Conservation (phyloP, 306 rosid genomes). For the Glycine soja region DNA sequence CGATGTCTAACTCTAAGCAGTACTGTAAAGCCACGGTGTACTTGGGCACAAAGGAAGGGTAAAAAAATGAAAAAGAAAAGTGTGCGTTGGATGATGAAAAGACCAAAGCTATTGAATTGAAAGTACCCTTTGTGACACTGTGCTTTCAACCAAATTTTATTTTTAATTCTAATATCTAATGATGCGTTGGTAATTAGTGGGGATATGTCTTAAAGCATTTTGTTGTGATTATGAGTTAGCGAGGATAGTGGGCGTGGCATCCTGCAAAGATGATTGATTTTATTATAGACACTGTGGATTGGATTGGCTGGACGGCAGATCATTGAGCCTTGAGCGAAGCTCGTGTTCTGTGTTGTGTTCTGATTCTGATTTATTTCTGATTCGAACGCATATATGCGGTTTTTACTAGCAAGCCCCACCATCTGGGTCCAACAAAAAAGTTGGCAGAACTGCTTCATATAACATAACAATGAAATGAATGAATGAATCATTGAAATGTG, state of each 20-base stretch:
- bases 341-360: background rate
- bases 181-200: too few relatives aligned
- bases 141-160: conserved; percentile 53
- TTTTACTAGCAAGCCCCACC: conserved; percentile 43
- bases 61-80: conserved; percentile 27
- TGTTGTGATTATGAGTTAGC: background rate
- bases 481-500: background rate
- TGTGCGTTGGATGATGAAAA: conserved; percentile 15
- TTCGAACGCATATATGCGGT: conserved; percentile 45
- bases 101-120: conserved; percentile 46
- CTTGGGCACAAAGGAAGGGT: conserved; percentile 33
- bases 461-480: conserved; percentile 27
- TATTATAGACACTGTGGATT: background rate
- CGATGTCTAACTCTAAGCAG: background rate
- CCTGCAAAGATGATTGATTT: conserved; percentile 43
- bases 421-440: conserved; percentile 38
- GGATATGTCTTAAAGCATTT: conserved; percentile 15
- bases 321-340: conserved; percentile 48
- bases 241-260: conserved; percentile 47
- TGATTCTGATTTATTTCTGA: conserved; percentile 42
- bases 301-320: conserved; percentile 42
- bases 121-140: conserved; percentile 40
- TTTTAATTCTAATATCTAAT: conserved; percentile 11
- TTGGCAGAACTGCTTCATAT: background rate
- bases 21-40: conserved; percentile 27